These are phyloP conservation scores for Sporisorium iseilematis-ciliati DNA, from an alignment of 1,284 basidiomycete genomes.

Conservation along the genomic window DNA sequence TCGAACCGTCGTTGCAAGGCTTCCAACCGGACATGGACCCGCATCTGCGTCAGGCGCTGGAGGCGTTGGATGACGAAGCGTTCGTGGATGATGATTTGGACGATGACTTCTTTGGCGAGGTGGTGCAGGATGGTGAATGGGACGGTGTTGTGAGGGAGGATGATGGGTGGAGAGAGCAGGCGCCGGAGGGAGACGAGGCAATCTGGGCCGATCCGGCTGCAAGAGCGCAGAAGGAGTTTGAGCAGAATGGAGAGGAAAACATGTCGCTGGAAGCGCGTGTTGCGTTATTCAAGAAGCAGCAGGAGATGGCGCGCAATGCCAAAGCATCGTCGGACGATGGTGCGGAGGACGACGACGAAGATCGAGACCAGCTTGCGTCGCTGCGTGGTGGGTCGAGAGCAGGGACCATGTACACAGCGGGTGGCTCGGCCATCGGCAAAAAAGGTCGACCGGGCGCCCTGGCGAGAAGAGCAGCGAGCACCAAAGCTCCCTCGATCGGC, in stretches of 20 bases:
- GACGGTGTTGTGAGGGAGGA: conserved; percentile 38
- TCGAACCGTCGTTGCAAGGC: conserved; percentile 73
- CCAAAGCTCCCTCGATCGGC: conserved; percentile 55
- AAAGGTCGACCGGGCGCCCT: conserved; percentile 61
- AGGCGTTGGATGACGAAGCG: conserved; percentile 95
- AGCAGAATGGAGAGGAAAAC: conserved; percentile 41
- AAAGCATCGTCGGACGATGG: conserved; percentile 20
- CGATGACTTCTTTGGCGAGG: conserved; percentile 71
- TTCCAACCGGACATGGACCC: conserved; percentile 97
- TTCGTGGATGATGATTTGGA: conserved; percentile 76
- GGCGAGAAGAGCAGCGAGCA: conserved; percentile 61
- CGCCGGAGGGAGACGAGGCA: conserved; percentile 65
- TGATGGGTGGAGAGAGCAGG: conserved; percentile 59
- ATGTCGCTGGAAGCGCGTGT: conserved; percentile 64
- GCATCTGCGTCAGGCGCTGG: conserved; percentile 89
- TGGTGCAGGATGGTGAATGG: conserved; percentile 75
- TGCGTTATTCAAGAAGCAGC: conserved; percentile 64
- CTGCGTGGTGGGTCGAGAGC: conserved; percentile 39
- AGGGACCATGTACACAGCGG: conserved; percentile 41
- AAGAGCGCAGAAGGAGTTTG: conserved; percentile 50
- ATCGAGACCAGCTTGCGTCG: conserved; percentile 51
- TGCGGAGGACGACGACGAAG: conserved; percentile 48
- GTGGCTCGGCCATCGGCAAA: conserved; percentile 56
- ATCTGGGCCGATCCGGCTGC: conserved; percentile 59
- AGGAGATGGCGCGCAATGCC: conserved; percentile 35